Conservation (phyloP, 2,329 filamentous ascomycete genomes). For the Emericellopsis cladophorae region DNA sequence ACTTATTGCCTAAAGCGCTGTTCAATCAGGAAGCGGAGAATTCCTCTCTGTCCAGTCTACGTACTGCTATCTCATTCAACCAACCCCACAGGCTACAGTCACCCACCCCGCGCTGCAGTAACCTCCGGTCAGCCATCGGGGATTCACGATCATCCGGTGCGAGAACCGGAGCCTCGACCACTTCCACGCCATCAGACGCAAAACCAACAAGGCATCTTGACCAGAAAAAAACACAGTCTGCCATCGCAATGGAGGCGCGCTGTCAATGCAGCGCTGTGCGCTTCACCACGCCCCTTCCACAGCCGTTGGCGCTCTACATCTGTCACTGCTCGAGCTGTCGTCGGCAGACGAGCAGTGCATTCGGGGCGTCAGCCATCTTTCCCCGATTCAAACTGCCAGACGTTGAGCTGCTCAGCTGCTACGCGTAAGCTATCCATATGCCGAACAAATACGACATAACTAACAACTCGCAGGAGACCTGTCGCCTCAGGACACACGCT, state of each 20-base stretch:
- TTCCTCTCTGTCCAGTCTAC: too few species aligned
- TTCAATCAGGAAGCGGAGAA: too few species aligned
- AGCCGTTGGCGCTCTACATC: slow-evolving; percentile 54
- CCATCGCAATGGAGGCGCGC: slow-evolving; percentile 35
- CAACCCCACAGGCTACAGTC: too few species aligned
- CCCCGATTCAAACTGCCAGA: slow-evolving; percentile 48
- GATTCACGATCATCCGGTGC: too few species aligned
- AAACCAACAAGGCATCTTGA: too few species aligned
- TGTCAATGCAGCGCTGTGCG: slow-evolving; percentile 53
- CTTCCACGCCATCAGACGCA: too few species aligned
- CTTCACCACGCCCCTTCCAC: slow-evolving; percentile 47
- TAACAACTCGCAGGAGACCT: slow-evolving; percentile 28
- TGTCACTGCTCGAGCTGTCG: slow-evolving; percentile 60
- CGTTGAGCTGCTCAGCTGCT: slow-evolving; percentile 35
- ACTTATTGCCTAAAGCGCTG: too few species aligned
- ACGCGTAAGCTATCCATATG: slow-evolving; percentile 31
- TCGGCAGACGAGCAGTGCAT: slow-evolving; percentile 52
- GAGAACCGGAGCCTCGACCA: too few species aligned
- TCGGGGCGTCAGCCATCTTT: slow-evolving; percentile 58
- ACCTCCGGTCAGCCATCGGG: too few species aligned
- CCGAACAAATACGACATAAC: neutral
- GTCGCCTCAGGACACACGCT: slow-evolving; percentile 43
- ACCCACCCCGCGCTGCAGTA: too few species aligned
- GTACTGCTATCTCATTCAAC: too few species aligned
- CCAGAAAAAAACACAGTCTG: too few species aligned